Base-by-base conservation (phyloP, 2,329 filamentous ascomycete genomes). In the Orbilia blumenaviensis region DNA sequence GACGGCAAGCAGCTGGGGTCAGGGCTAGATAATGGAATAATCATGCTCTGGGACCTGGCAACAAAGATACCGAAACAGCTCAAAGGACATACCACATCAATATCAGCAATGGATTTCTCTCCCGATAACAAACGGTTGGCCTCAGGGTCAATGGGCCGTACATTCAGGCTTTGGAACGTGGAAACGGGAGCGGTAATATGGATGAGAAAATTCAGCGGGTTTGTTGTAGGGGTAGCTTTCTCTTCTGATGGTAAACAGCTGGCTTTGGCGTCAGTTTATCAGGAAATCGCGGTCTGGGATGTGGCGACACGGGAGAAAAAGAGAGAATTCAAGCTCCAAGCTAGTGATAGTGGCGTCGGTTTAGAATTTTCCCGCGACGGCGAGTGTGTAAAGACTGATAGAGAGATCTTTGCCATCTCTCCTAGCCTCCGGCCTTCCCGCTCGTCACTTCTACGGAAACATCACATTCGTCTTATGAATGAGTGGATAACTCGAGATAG, bases 231-330 rank as follows among this genome's bases (percentile, higher is more conserved):
- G 3, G 12, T 66, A 8, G 42, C 44, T 3, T 66, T 54, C 46
- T 66, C 61, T 14, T 42, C 42, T 7, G 61, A 66, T 27, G 61
- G 61, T 44, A 21, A 36, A 25, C 27, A 36, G 41, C 12, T 66
- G 5, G 61, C 61, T 3, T 80, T 77, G 2, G 46, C 21, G 3
- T 80, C 77, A 6, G 0, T 2, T 1, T 73, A 80, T 29, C 1
- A 8, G 8, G 6, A 2, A 8, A 12, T 34, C 6, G 8, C 8
- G 32, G 14, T 34, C 14, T 34, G 32, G 32, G 14, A 8, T 12
- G 32, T 34, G 2, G 32, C 32, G 14, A 34, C 32, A 34, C 2
- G 2, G 32, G 32, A 2, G 32, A n/a, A n/a, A n/a, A n/a, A n/a
- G n/a, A n/a, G n/a, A n/a, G n/a, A n/a, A 34, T 8, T 1, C 8